A percentile compares a stretch with the other conserved stretches of the same genome.
Evolutionary conservation across 805 yeast genomes (phyloP).

Genomic region (Monosporozyma servazzii): DNA sequence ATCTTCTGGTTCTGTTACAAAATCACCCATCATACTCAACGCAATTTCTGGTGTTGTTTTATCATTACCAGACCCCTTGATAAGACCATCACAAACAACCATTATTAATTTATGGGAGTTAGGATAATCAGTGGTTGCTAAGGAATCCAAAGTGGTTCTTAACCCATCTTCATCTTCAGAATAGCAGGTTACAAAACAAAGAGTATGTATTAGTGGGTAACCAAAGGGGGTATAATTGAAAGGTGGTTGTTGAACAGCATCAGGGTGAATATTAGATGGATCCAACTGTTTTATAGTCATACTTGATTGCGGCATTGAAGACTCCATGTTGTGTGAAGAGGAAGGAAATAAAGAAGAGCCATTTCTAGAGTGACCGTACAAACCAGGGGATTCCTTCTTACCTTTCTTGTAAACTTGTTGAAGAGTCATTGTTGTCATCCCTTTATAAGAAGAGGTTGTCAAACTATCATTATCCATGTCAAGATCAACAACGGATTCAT

Average conservation of each 20-base stretch:
- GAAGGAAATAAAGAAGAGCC: constrained; percentile 10
- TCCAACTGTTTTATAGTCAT: constrained; percentile 39
- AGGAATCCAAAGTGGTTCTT: constrained; percentile 80
- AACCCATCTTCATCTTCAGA: constrained; percentile 86
- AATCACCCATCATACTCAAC: constrained; percentile 76
- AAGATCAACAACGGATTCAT: constrained; percentile 10
- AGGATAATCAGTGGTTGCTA: constrained; percentile 90
- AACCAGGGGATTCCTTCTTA: background rate
- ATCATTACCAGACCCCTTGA: constrained; percentile 91
- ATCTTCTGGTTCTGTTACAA: constrained; percentile 59
- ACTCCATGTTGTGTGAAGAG: background rate
- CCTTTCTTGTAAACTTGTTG: constrained; percentile 38
- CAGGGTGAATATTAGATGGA: constrained; percentile 55
- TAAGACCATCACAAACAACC: constrained; percentile 89
- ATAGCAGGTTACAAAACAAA: constrained; percentile 83
- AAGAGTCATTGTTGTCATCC: constrained; percentile 52
- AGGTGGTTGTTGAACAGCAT: constrained; percentile 89
- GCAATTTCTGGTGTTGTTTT: constrained; percentile 83
- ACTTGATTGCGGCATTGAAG: constrained; percentile 4
- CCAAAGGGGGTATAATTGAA: constrained; percentile 77
- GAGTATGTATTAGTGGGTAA: constrained; percentile 65
- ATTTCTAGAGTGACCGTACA: constrained; percentile 4
- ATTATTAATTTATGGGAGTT: constrained; percentile 84
- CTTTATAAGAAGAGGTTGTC: constrained; percentile 7
- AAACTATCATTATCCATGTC: background rate